Base-by-base conservation (phyloP, 2,329 filamentous ascomycete genomes). In the Xylaria digitata region DNA sequence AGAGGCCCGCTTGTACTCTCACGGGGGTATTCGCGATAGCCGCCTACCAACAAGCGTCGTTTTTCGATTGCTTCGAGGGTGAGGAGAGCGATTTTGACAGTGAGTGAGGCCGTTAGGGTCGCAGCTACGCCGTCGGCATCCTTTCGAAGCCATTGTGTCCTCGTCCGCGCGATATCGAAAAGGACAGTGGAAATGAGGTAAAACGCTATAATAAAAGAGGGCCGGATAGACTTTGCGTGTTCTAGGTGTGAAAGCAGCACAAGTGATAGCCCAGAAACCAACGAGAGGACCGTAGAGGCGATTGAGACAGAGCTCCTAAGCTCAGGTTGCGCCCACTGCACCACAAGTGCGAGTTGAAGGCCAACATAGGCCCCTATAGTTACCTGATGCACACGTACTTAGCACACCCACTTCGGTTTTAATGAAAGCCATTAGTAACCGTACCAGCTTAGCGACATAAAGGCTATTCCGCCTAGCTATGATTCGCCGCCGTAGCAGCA, bases 391-490 rank as follows among this genome's bases (percentile, higher is more conserved):
- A 37, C 5, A 26, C 26, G 26, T n/a, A 19, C 4, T 65, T n/a
- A 60, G 48, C 17, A 49, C 13, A 23, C 11, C 11, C 26, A 23
- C 15, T 5, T 23, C 19, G 17, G 23, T 53, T 6, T 17, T 13
- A 17, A 19, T 1, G 23, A 46, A 32, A 32, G 13, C 1, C 13
- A 23, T 17, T 6, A 5, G 30, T 8, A 19, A 13, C n/a, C 19
- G 6, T 65, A 68, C 62, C 54, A 65, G 42, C 45, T 68, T 66
- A 15, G 66, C 63, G 42, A 60, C 34, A 49, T 63, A 66, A 2
- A 66, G 6, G 26, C 23, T 45, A 50, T 56, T 63, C 40, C 45
- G 55, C 23, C 50, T 32, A 4, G 59, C 54, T 9, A 15, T 48
- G 23, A 63, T 59, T 21, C 59, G 45, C 57, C 66, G 58, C 21